Conservation (phyloP, 2,329 filamentous ascomycete genomes). For the Ophiocordyceps camponoti-saundersi region DNA sequence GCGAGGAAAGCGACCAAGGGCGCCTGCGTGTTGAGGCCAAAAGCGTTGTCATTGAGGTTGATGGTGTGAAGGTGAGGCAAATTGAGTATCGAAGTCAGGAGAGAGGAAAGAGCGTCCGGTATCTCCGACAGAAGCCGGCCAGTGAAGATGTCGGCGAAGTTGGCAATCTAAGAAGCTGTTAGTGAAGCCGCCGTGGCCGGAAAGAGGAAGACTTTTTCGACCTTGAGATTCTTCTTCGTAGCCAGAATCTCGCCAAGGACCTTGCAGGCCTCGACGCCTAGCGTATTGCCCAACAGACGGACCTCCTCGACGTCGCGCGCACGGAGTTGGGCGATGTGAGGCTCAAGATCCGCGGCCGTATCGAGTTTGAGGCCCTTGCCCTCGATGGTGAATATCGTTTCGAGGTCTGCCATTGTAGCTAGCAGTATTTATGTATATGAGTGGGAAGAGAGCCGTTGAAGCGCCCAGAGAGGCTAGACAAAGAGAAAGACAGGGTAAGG, state of each 20-base stretch:
- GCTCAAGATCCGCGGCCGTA: slow-evolving; percentile 69
- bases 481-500: neutral
- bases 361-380: slow-evolving; percentile 87
- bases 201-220: slow-evolving; percentile 17
- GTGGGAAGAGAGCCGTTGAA: neutral
- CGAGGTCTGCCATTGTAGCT: slow-evolving; percentile 13
- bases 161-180: slow-evolving; percentile 42
- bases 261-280: slow-evolving; percentile 78
- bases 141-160: slow-evolving; percentile 96
- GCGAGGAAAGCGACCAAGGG: slow-evolving; percentile 86
- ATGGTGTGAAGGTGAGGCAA: slow-evolving; percentile 77
- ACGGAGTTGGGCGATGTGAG: slow-evolving; percentile 61
- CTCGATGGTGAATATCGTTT: slow-evolving; percentile 74
- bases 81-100: slow-evolving; percentile 74
- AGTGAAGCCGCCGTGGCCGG: neutral
- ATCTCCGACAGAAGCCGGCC: slow-evolving; percentile 87
- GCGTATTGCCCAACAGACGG: slow-evolving; percentile 74
- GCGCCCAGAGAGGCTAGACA: neutral
- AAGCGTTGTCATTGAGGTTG: slow-evolving; percentile 95
- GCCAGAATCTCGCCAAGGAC: slow-evolving; percentile 68
- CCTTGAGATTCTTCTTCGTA: slow-evolving; percentile 68
- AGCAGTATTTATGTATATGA: slow-evolving; percentile 1
- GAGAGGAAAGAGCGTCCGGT: slow-evolving; percentile 67
- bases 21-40: slow-evolving; percentile 86
- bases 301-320: slow-evolving; percentile 71